Evolutionary conservation across 2,329 filamentous ascomycete species (phyloP), one percentile per base, ranked within the genome.

Genomic region (Helicocarpus griseus): DNA sequence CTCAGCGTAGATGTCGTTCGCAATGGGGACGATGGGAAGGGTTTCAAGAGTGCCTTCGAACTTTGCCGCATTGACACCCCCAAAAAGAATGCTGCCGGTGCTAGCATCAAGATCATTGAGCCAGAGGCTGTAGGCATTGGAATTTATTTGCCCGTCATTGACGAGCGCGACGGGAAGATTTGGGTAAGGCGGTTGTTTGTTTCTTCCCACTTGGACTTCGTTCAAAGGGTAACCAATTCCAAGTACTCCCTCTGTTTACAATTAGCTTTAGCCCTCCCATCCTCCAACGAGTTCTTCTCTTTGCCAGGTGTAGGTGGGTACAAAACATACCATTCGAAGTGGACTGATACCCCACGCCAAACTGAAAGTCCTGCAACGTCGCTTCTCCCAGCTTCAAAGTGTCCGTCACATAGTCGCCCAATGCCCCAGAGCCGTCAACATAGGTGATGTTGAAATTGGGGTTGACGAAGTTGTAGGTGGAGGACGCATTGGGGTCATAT

Each of bases 381-480:
- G 71, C 63, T 22, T 71, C 75, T 22, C 77, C 79, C 43, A 85
- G 62, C 2, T 54, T 71, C 52, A 95, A 70, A 0, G 77, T 85
- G 63, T 96, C 90, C 4, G 79, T 82, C 2, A 81, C 87, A 65
- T 95, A 95, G 67, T 93, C 86, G 31, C 90, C 89, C 1, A 72
- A 66, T 0, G 89, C 86, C 4, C 82, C 81, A 0, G 86, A 86
- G 43, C 87, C 87, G 68, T 95, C 89, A 38, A 86, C 85, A 58
- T 95, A 95, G 1, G 83, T 82, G 57, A 95, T 95, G 70, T 91
- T 90, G 73, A 96, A 95, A 54, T 82, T 76, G 62, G 79, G 82
- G 56, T 82, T 83, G 50, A 95, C 68, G 63, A 83, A 89, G 31
- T 76, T 62, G 67, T 90, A 91, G 2, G 88, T 87, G 1, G 86